A percentile compares a stretch with the other conserved stretches of the same genome.
These are phyloP conservation scores for Haplosporangium sp. DNA, from an alignment of 371 early-diverging fungal genomes.

Conservation along the genomic window DNA sequence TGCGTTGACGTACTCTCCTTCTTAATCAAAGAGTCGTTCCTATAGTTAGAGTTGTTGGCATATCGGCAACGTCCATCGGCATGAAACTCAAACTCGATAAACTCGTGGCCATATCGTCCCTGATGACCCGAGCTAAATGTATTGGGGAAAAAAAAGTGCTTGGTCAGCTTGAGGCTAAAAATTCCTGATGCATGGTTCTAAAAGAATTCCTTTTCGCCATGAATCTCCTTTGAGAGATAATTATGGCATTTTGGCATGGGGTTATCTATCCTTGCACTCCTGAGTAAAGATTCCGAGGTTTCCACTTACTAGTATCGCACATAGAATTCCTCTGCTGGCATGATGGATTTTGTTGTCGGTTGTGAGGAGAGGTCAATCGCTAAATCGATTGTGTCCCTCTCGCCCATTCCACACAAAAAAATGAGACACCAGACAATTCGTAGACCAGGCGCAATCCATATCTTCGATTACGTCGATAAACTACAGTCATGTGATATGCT, in stretches of 20 bases:
- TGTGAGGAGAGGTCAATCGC: not conserved
- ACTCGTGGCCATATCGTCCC: slow-evolving; percentile 98
- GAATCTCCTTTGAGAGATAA: not conserved
- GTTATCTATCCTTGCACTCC: not conserved
- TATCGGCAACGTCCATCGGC: slow-evolving; percentile 92
- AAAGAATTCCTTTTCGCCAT: not conserved
- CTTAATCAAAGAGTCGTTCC: slow-evolving; percentile 95
- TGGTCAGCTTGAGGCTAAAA: not conserved
- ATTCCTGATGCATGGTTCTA: not conserved
- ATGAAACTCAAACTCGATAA: slow-evolving; percentile 96
- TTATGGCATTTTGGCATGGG: not conserved
- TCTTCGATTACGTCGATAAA: not conserved
- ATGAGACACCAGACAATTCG: not conserved
- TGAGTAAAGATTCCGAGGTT: not conserved
- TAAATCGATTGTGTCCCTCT: not conserved
- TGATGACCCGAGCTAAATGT: slow-evolving; percentile 86
- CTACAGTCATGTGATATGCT: slow-evolving; percentile 2
- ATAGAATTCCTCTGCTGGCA: slow-evolving; percentile 77
- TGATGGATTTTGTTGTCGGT: slow-evolving; percentile 21
- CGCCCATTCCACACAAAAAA: not conserved
- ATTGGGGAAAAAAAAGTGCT: not conserved
- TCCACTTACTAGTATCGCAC: slow-evolving; percentile 86
- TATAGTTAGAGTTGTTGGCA: slow-evolving; percentile 98
- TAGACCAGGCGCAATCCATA: not conserved
- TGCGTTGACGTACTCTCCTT: slow-evolving; percentile 80